Evolutionary conservation across 371 early-diverging fungal genomes (phyloP).

Genomic region (Coemansia sp.): DNA sequence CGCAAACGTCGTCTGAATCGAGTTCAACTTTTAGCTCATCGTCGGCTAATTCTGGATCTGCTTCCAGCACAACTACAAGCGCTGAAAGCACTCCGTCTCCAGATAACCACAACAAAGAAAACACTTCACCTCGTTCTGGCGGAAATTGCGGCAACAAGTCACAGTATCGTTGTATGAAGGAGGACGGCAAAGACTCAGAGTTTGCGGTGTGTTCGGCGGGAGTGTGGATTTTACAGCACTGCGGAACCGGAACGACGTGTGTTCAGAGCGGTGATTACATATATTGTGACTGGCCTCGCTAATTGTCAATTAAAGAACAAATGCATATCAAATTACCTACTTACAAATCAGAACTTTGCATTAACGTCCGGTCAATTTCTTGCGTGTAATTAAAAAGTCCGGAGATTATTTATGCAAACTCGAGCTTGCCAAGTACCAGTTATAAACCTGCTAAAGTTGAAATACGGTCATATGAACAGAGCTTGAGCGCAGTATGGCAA

Average conservation of each 20-base stretch:
- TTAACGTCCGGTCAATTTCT: not conserved
- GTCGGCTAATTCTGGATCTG: not conserved
- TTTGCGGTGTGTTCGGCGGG: slow-evolving; percentile 3
- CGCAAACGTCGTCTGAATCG: not conserved
- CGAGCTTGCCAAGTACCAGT: not conserved
- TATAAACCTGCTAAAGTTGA: not conserved
- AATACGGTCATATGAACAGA: too few relatives aligned
- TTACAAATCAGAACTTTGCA: too few relatives aligned
- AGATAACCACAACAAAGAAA: not conserved
- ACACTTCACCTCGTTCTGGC: not conserved
- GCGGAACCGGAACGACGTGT: slow-evolving; percentile 2
- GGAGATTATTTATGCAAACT: not conserved
- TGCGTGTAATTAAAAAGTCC: not conserved
- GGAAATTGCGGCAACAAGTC: not conserved
- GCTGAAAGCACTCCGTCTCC: not conserved
- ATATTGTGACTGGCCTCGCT: slow-evolving; percentile 11
- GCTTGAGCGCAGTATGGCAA: too few relatives aligned
- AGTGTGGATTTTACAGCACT: slow-evolving; percentile 3
- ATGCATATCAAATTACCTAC: not conserved
- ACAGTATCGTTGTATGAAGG: not conserved
- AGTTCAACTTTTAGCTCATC: not conserved
- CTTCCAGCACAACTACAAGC: not conserved
- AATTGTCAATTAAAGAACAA: not conserved
- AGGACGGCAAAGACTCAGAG: not conserved
- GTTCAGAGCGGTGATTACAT: not conserved